Conservation (phyloP, 2,329 filamentous ascomycete genomes). For the Ascochyta lentis region DNA sequence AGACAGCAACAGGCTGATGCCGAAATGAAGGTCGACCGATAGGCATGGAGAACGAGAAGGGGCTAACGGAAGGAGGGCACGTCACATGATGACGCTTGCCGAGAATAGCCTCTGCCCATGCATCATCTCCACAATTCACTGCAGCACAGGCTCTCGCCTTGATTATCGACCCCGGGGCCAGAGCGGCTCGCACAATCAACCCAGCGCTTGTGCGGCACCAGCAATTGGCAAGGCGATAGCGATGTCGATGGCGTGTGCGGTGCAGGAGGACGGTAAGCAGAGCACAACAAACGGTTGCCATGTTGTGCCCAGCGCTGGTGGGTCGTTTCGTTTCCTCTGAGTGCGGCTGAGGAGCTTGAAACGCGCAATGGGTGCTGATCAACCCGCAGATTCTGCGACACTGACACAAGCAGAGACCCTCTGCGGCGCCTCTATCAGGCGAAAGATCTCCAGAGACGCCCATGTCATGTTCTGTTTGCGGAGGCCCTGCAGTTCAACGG, state of each 20-base stretch:
- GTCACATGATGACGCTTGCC: conserved; percentile 8
- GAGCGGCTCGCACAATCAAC: conserved; percentile 16
- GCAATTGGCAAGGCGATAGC: conserved; percentile 2
- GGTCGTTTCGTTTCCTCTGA: conserved; percentile 10
- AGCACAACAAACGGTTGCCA: too few species aligned
- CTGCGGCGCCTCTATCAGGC: conserved; percentile 3
- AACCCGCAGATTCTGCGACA: conserved; percentile 15
- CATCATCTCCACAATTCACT: conserved; percentile 16
- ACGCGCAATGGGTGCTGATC: conserved; percentile 15
- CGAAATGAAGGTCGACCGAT: conserved; percentile 19
- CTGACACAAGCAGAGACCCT: conserved; percentile 16
- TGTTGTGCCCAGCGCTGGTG: background rate
- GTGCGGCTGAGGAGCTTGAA: conserved; percentile 12
- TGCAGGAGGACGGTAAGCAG: background rate
- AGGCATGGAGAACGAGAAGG: conserved; percentile 7
- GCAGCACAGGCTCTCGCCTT: conserved; percentile 9
- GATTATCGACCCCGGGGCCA: conserved; percentile 15
- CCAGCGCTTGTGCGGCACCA: conserved; percentile 14
- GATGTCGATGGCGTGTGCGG: background rate
- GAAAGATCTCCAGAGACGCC: conserved; percentile 16
- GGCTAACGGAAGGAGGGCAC: background rate
- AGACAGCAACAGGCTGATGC: conserved; percentile 10
- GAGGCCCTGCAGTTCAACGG: conserved; percentile 19
- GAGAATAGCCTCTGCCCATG: background rate
- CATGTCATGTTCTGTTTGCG: conserved; percentile 16